These are phyloP conservation scores for Auricularia sp. DNA, from an alignment of 768 basidiomycete genomes.

Conservation along the genomic window DNA sequence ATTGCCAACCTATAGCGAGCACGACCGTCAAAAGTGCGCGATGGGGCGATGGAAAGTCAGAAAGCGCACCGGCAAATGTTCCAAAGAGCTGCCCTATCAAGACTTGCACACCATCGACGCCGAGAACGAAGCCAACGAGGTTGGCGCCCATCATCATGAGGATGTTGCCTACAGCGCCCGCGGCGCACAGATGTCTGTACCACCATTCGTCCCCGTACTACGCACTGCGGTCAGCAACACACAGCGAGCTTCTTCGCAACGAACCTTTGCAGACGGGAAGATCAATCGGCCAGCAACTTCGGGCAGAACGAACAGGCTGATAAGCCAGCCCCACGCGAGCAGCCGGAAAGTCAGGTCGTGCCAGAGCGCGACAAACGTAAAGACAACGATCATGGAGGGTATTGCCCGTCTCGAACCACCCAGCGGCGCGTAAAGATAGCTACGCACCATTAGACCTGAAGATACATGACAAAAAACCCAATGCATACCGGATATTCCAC, in stretches of 20 bases:
- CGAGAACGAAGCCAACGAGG: slow-evolving; percentile 89
- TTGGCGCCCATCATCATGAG: slow-evolving; percentile 88
- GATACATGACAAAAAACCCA: too few relatives aligned
- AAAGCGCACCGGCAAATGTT: slow-evolving; percentile 49
- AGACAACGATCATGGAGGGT: slow-evolving; percentile 65
- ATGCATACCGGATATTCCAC: slow-evolving; percentile 73
- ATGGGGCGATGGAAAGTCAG: too few relatives aligned
- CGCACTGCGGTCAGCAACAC: slow-evolving; percentile 3
- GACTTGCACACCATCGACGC: slow-evolving; percentile 65
- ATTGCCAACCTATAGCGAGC: slow-evolving; percentile 43
- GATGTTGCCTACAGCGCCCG: slow-evolving; percentile 76
- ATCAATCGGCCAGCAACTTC: slow-evolving; percentile 57
- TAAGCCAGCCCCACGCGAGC: slow-evolving; percentile 94
- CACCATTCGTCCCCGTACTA: slow-evolving; percentile 62
- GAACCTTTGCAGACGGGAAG: slow-evolving; percentile 56
- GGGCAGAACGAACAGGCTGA: slow-evolving; percentile 81
- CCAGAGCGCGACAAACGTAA: slow-evolving; percentile 97
- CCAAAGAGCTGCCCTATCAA: slow-evolving; percentile 53
- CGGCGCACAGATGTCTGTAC: slow-evolving; percentile 79
- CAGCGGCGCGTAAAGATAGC: slow-evolving; percentile 90
- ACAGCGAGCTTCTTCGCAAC: slow-evolving; percentile 9
- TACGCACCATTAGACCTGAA: slow-evolving; percentile 18
- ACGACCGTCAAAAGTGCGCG: too few relatives aligned
- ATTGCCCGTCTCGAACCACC: slow-evolving; percentile 55
- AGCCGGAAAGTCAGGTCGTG: slow-evolving; percentile 85